phyloP scores from a whole-genome alignment of 768 basidiomycete species.

The Daedaleopsis sinensis region DNA sequence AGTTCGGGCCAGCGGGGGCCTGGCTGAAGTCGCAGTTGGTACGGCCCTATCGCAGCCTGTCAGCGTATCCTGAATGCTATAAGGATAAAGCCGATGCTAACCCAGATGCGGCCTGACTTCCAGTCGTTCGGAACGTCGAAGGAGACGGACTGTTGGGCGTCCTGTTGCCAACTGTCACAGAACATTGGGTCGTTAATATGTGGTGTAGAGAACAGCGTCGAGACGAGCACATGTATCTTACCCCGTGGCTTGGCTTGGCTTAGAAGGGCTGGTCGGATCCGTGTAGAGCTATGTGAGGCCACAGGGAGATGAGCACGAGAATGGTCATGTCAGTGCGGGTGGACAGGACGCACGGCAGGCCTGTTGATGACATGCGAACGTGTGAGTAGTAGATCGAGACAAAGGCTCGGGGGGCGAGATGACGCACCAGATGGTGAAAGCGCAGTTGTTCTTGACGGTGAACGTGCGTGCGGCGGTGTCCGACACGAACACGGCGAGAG shows the following conservation, averaged over 20 bases:
- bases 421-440: conserved; percentile 44
- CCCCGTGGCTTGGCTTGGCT: conserved; percentile 31
- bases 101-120: conserved; percentile 42
- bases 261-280: conserved; percentile 32
- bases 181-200: neutral
- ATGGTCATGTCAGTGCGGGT: too few relatives aligned
- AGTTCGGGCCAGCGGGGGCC: conserved; percentile 33
- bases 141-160: conserved; percentile 24
- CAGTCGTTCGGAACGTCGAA: conserved; percentile 41
- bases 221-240: neutral
- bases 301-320: too few relatives aligned
- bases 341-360: neutral
- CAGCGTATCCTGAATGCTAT: neutral
- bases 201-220: too few relatives aligned
- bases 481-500: conserved; percentile 14
- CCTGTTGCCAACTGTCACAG: conserved; percentile 25
- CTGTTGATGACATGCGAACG: neutral
- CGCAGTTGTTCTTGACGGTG: conserved; percentile 43
- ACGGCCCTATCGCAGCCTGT: conserved; percentile 26
- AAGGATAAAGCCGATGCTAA: neutral
- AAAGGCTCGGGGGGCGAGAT: neutral
- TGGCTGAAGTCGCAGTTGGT: conserved; percentile 39
- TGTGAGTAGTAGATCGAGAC: neutral
- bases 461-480: conserved; percentile 28
- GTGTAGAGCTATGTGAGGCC: conserved; percentile 19